Percentiles rank a stretch among this genome's conserved stretches.
phyloP scores from a whole-genome alignment of 2,329 filamentous ascomycete genomes.

The Ophiosphaerella narmari region DNA sequence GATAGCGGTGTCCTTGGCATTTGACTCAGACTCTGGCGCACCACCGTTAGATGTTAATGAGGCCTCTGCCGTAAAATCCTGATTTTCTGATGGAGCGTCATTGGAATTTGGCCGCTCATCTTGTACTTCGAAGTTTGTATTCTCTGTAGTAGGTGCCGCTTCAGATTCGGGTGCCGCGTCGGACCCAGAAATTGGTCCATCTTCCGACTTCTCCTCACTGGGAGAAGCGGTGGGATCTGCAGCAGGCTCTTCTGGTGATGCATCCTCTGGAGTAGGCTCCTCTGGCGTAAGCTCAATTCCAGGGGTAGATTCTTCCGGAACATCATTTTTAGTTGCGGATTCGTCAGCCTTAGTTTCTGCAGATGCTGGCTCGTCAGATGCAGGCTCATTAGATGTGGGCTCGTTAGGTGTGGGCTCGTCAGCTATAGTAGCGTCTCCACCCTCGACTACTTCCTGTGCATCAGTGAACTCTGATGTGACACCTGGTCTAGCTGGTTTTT shows the following conservation, averaged over 20 bases:
- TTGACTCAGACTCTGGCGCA: too few species aligned
- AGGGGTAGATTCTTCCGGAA: not conserved
- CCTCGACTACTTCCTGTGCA: not conserved
- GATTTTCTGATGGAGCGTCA: too few species aligned
- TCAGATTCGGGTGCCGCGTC: too few species aligned
- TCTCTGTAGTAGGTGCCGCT: too few species aligned
- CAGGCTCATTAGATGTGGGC: conserved; percentile 5
- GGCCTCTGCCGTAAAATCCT: too few species aligned
- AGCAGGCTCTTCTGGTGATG: not conserved
- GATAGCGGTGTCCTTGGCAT: too few species aligned
- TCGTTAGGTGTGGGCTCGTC: conserved; percentile 4
- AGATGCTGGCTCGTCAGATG: not conserved
- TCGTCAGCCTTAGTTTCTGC: not conserved
- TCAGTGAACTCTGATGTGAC: not conserved
- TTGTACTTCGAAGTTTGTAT: too few species aligned
- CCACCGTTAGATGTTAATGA: too few species aligned
- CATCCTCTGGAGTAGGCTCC: not conserved
- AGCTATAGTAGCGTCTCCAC: not conserved
- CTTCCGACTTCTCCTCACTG: too few species aligned
- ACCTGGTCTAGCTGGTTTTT: not conserved
- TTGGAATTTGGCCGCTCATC: too few species aligned
- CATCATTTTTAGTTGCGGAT: not conserved
- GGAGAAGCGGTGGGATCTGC: too few species aligned
- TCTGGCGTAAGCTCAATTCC: not conserved
- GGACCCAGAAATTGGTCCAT: too few species aligned